phyloP scores from a whole-genome alignment of 768 basidiomycete species.

The Serendipita vermifera region DNA sequence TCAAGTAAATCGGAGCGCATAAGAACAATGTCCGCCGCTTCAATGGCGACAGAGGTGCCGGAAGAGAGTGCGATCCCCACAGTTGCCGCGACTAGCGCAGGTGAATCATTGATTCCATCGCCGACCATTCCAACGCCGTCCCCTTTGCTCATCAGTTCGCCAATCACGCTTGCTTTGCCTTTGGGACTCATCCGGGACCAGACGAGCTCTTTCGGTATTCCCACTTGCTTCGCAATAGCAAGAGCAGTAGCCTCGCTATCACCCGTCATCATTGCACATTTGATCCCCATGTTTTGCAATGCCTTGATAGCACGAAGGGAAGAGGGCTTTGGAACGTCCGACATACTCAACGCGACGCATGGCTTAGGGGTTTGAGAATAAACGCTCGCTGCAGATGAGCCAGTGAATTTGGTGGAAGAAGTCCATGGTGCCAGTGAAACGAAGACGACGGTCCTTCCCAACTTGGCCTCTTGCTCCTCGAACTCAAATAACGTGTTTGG shows the following conservation, averaged over 20 bases:
- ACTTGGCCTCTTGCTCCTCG: slow-evolving; percentile 51
- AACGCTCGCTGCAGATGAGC: slow-evolving; percentile 23
- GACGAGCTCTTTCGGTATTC: slow-evolving; percentile 69
- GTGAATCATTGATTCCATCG: slow-evolving; percentile 98
- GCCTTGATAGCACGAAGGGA: slow-evolving; percentile 72
- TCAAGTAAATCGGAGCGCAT: slow-evolving; percentile 96
- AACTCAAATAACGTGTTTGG: slow-evolving; percentile 51
- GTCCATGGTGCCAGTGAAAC: slow-evolving; percentile 41
- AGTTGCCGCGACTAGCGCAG: slow-evolving; percentile 88
- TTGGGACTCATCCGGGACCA: slow-evolving; percentile 92
- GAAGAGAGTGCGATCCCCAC: slow-evolving; percentile 94
- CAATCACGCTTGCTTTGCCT: slow-evolving; percentile 79
- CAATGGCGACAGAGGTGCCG: slow-evolving; percentile 93
- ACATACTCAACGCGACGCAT: slow-evolving; percentile 67
- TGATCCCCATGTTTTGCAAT: slow-evolving; percentile 78
- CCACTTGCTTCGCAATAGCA: slow-evolving; percentile 82
- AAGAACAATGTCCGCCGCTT: slow-evolving; percentile 95
- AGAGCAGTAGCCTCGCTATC: slow-evolving; percentile 76
- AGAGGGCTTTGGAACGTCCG: slow-evolving; percentile 78
- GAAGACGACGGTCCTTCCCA: slow-evolving; percentile 78
- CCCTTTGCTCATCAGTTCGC: slow-evolving; percentile 62
- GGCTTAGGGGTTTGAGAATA: slow-evolving; percentile 32
- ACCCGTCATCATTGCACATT: slow-evolving; percentile 89
- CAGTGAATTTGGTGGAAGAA: slow-evolving; percentile 23
- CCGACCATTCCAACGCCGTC: slow-evolving; percentile 93